Conservation (phyloP, 2,329 filamentous ascomycete species). For the Colletotrichum costaricense region DNA sequence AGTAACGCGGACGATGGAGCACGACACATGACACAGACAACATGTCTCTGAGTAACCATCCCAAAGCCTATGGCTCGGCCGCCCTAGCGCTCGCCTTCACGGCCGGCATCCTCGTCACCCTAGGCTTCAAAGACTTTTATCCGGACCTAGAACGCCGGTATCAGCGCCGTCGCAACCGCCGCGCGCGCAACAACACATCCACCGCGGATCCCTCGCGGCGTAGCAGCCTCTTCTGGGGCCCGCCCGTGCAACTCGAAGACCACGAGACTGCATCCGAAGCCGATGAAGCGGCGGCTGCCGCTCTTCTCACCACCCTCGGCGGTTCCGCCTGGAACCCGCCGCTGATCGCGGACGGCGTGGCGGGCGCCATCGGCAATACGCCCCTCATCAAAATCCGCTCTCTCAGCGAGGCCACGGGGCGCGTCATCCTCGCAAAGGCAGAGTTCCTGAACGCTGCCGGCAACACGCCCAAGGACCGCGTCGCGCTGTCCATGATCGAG, state of each 20-base stretch:
- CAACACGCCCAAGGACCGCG: slow-evolving; percentile 93
- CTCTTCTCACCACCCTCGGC: slow-evolving; percentile 35
- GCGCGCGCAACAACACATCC: not conserved
- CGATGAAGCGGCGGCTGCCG: slow-evolving; percentile 36
- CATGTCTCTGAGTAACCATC: slow-evolving; percentile 72
- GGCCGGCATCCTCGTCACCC: slow-evolving; percentile 79
- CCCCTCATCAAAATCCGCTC: slow-evolving; percentile 88
- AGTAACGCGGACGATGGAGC: slow-evolving; percentile 19
- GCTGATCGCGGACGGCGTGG: slow-evolving; percentile 80
- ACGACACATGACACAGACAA: slow-evolving; percentile 33
- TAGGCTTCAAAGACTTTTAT: slow-evolving; percentile 84
- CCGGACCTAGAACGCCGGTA: slow-evolving; percentile 77
- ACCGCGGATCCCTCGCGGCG: slow-evolving; percentile 44
- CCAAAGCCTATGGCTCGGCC: slow-evolving; percentile 71
- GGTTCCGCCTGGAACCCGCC: slow-evolving; percentile 37
- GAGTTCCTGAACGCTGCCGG: slow-evolving; percentile 97
- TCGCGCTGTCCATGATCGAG: slow-evolving; percentile 89
- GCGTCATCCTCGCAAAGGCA: slow-evolving; percentile 91
- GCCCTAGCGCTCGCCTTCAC: slow-evolving; percentile 79
- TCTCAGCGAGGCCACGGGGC: slow-evolving; percentile 86
- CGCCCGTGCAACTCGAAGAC: slow-evolving; percentile 67
- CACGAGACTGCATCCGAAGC: slow-evolving; percentile 54
- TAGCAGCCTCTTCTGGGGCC: slow-evolving; percentile 58
- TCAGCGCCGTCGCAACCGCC: slow-evolving; percentile 54
- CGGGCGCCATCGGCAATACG: slow-evolving; percentile 93